Conservation (phyloP, 139 green algal genomes). For the Tetratostichococcus sp. region DNA sequence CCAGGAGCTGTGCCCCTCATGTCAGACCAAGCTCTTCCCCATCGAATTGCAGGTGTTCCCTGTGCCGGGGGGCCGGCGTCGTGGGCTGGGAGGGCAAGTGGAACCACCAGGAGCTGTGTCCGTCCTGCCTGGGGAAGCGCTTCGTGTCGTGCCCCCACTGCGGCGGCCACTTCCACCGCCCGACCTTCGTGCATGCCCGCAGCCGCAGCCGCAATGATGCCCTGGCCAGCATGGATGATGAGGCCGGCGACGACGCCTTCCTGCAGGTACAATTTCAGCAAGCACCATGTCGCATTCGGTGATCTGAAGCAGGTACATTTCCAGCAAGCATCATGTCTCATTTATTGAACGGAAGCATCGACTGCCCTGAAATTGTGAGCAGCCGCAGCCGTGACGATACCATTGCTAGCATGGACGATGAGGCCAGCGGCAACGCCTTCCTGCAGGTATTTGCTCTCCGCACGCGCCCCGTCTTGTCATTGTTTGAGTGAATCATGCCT, state of each 20-base stretch:
- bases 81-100: constrained; percentile 40
- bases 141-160: constrained; percentile 23
- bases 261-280: too few relatives aligned
- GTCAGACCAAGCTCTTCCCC: neutral
- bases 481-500: too few relatives aligned
- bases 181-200: constrained; percentile 22
- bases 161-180: constrained; percentile 21
- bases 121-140: constrained; percentile 25
- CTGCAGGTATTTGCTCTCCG: too few relatives aligned
- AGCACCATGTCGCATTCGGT: too few relatives aligned
- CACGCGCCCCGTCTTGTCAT: too few relatives aligned
- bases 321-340: too few relatives aligned
- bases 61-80: constrained; percentile 22
- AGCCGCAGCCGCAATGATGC: neutral
- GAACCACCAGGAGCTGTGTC: constrained; percentile 32
- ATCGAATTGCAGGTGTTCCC: constrained; percentile 17
- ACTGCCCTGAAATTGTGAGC: too few relatives aligned
- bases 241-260: neutral
- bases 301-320: too few relatives aligned
- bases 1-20: constrained; percentile 29
- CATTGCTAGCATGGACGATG: too few relatives aligned
- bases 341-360: too few relatives aligned
- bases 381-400: too few relatives aligned
- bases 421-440: too few relatives aligned
- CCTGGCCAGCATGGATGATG: neutral